Conservation (phyloP, 2,329 filamentous ascomycete species). For the Aspergillus sp. region DNA sequence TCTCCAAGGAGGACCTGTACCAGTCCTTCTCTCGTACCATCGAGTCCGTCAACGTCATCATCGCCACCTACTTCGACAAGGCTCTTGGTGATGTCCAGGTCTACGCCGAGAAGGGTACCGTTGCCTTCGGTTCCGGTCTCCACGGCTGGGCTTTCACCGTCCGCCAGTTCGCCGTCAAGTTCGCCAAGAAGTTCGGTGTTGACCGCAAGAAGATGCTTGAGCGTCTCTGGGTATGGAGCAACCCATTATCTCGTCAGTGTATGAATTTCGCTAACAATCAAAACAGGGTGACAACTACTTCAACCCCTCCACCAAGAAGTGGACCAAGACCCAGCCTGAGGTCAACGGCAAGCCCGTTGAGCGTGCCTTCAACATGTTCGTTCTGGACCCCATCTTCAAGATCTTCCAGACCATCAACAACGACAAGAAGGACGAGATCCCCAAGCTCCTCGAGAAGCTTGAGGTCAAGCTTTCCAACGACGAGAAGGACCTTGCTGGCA, state of each 20-base stretch:
- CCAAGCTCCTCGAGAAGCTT: constrained; percentile 84
- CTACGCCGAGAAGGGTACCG: constrained; percentile 95
- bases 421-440: constrained; percentile 94
- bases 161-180: constrained; percentile 92
- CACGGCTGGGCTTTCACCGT: constrained; percentile 99
- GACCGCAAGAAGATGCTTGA: constrained; percentile 99
- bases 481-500: constrained; percentile 93
- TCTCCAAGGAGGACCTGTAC: constrained; percentile 98
- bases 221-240: constrained; percentile 82
- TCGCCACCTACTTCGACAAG: constrained; percentile 98
- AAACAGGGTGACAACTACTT: constrained; percentile 91
- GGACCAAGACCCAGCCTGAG: constrained; percentile 77
- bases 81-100: constrained; percentile 96
- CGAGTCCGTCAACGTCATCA: constrained; percentile 99
- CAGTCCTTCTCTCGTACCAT: constrained; percentile 99
- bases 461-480: constrained; percentile 85
- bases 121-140: constrained; percentile 98
- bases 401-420: constrained; percentile 97
- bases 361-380: constrained; percentile 99
- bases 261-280: neutral
- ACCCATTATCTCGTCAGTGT: constrained; percentile 24
- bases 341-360: constrained; percentile 87
- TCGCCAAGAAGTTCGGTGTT: constrained; percentile 99
- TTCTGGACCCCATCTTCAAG: constrained; percentile 99
- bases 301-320: constrained; percentile 99